A percentile compares a stretch with the other conserved stretches of the same genome.
These are phyloP conservation scores for Teunomyces atbi DNA, from an alignment of 805 yeast species.

Conservation along the genomic window DNA sequence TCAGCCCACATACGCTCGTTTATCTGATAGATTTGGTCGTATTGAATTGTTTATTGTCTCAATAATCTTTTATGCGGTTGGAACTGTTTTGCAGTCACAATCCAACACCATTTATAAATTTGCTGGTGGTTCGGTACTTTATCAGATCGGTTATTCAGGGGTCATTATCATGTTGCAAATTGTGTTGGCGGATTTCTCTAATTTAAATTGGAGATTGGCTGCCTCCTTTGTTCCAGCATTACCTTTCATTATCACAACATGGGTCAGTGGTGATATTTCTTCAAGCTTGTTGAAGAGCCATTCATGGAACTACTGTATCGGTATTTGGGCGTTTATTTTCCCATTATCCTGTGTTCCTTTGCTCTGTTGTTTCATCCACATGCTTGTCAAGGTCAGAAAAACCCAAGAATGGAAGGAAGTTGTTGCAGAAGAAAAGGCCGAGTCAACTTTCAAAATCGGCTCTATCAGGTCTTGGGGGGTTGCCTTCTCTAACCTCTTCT, in stretches of 20 bases:
- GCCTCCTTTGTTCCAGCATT: conserved; percentile 64
- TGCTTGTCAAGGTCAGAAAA: conserved; percentile 52
- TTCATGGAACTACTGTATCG: conserved; percentile 66
- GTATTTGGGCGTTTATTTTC: conserved; percentile 77
- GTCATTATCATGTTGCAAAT: conserved; percentile 54
- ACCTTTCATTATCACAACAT: conserved; percentile 74
- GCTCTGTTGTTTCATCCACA: conserved; percentile 50
- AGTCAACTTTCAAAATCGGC: conserved; percentile 14
- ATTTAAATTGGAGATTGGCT: conserved; percentile 68
- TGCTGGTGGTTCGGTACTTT: conserved; percentile 62
- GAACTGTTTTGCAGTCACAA: conserved; percentile 63
- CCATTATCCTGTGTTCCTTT: conserved; percentile 67
- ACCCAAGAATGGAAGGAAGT: conserved; percentile 51
- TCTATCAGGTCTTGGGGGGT: conserved; percentile 24
- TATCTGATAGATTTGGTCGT: conserved; percentile 69
- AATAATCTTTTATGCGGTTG: conserved; percentile 56
- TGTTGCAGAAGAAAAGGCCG: conserved; percentile 31
- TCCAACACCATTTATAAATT: conserved; percentile 55
- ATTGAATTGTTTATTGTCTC: conserved; percentile 48
- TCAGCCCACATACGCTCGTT: conserved; percentile 61
- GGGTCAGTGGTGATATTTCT: conserved; percentile 67
- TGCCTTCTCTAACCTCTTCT: conserved; percentile 45
- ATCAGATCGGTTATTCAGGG: conserved; percentile 59
- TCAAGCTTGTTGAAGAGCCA: conserved; percentile 40
- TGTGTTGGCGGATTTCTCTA: conserved; percentile 64